Conservation (phyloP, 2,329 filamentous ascomycete species). For the Colletotrichum viniferum region DNA sequence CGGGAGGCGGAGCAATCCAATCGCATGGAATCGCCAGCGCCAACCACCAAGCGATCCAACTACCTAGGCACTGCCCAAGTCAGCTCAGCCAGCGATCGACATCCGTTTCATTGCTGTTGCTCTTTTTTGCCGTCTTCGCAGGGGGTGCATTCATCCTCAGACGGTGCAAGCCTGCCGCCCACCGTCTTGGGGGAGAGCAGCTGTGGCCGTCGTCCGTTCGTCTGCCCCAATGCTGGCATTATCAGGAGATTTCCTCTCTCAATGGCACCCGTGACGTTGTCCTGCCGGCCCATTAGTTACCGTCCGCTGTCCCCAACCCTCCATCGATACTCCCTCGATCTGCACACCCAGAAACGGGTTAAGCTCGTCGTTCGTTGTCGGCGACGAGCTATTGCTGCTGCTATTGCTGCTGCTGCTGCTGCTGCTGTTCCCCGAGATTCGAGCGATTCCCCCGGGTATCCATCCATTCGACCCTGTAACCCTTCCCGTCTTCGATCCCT, state of each 20-base stretch:
- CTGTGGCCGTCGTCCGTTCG: slow-evolving; percentile 1
- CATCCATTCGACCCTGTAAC: background rate
- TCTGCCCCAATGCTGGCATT: background rate
- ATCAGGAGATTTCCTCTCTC: slow-evolving; percentile 8
- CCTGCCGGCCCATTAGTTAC: background rate
- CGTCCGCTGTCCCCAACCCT: background rate
- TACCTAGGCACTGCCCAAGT: no score
- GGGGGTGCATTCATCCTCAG: background rate
- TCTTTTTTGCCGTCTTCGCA: background rate
- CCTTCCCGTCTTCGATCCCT: background rate
- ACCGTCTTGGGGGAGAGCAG: background rate
- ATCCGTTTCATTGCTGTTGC: background rate
- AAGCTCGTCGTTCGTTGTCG: background rate
- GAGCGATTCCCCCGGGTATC: slow-evolving; percentile 15
- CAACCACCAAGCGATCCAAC: background rate
- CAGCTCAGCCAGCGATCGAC: background rate
- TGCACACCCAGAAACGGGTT: background rate
- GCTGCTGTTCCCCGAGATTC: slow-evolving; percentile 5
- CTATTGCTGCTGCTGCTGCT: no score
- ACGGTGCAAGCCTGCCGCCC: background rate
- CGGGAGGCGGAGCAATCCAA: background rate
- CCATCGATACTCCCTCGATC: background rate
- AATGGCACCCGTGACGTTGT: background rate
- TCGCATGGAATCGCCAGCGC: background rate
- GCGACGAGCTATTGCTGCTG: background rate